Percentiles rank a stretch among this genome's conserved stretches.
Conservation (phyloP, 352 stramenopile genomes). For the Phytopythium montanum region DNA sequence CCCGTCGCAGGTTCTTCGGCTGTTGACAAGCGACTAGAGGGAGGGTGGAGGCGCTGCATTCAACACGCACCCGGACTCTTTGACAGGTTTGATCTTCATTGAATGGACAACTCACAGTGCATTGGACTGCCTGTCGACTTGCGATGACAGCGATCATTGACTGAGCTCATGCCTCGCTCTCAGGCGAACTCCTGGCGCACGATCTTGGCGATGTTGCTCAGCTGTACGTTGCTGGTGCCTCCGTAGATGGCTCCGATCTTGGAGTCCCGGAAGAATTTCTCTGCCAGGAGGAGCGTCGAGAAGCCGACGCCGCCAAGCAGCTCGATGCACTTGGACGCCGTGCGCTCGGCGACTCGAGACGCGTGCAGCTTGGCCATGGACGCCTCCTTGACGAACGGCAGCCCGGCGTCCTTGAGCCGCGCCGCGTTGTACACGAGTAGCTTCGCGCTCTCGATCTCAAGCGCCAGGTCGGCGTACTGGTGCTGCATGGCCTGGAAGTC, state of each 20-base stretch:
- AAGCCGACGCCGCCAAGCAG: constrained; percentile 92
- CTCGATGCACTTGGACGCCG: constrained; percentile 91
- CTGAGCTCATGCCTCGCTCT: neutral
- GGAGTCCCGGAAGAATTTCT: constrained; percentile 95
- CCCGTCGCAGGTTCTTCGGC: constrained; percentile 29
- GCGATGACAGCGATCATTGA: too few species aligned
- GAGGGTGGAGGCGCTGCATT: too few species aligned
- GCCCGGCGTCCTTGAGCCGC: constrained; percentile 86
- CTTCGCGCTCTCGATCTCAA: constrained; percentile 88
- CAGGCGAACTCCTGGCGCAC: constrained; percentile 64
- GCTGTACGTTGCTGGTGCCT: constrained; percentile 94
- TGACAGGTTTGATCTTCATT: too few species aligned
- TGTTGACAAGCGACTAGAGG: neutral
- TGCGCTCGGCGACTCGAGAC: constrained; percentile 89
- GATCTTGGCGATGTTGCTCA: constrained; percentile 84
- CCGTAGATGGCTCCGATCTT: constrained; percentile 96
- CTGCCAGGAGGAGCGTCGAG: constrained; percentile 85
- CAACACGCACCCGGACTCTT: too few species aligned
- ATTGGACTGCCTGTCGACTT: too few species aligned
- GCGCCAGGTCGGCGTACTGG: constrained; percentile 90
- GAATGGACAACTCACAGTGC: too few species aligned
- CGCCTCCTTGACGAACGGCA: constrained; percentile 91
- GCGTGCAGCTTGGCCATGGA: constrained; percentile 94
- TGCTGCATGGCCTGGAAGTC: constrained; percentile 94
- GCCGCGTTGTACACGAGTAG: constrained; percentile 92